Base-by-base conservation (phyloP, 176 grass and related monocot species). In the Oryza meridionalis region DNA sequence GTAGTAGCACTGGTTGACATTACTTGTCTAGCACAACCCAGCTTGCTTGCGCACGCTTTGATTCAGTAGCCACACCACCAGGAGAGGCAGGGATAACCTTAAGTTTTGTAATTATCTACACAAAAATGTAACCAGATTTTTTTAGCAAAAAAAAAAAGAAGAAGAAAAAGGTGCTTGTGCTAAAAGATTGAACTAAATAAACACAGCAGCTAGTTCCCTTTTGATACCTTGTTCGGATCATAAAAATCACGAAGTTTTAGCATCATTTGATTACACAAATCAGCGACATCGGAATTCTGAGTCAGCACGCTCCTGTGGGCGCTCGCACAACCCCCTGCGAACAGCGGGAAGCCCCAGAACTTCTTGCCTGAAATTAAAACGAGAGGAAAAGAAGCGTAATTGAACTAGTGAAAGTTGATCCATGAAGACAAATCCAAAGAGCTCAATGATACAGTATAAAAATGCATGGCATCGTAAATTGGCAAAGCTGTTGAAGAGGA, bases 1-100 rank as follows among this genome's bases (percentile, higher is more conserved):
- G 38, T 40, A 59, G 16, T 42, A 27, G 26, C 26, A 4, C 3
- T 32, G 16, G 19, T 2, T 19, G 19, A 35, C 69, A 73, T 76
- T 98, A 94, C 96, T 86, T 98, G 93, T 98, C 93, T 3, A 98
- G 51, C 14, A 98, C 96, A 49, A 98, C 96, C 96, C 93, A 98
- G 89, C 77, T 95, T 14, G 96, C 96, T 19, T 89, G 91, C 6
- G 77, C 87, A 38, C 77, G 85, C 73, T 89, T 94, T 1, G 89
- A 95, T 79, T 98, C 96, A 22, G 87, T 76, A 67, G 96, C 87
- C 16, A 98, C 96, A 27, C 96, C 93, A 38, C 75, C 84, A 70
- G 89, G 83, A 22, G 87, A 84, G 64, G 77, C 83, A 40, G 85
- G 81, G 67, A 98, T 73, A 50, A 95, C 76, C 89, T 90, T 90